phyloP scores from a whole-genome alignment of 2,329 filamentous ascomycete genomes.

The Diaporthe amygdali region DNA sequence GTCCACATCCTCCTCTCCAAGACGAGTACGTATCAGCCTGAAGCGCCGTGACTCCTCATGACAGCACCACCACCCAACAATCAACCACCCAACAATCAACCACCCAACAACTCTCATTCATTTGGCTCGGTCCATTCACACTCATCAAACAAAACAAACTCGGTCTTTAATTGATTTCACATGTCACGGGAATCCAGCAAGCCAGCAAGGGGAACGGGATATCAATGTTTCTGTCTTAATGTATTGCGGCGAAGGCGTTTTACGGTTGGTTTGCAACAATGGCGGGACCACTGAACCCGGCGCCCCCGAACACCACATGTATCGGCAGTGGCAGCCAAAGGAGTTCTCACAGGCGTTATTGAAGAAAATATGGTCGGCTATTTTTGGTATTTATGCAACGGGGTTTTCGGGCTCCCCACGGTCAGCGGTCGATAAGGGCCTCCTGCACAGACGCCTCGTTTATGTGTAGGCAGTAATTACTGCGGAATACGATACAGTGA shows the following conservation, averaged over 20 bases:
- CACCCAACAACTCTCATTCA: background rate
- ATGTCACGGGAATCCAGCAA: background rate
- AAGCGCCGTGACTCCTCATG: conserved; percentile 10
- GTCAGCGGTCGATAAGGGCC: background rate
- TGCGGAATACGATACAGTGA: conserved; percentile 2
- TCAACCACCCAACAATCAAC: background rate
- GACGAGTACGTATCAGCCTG: conserved; percentile 7
- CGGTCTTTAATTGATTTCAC: background rate
- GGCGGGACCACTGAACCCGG: background rate
- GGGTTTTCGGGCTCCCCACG: background rate
- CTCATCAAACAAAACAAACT: background rate
- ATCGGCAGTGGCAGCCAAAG: background rate
- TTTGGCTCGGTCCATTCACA: background rate
- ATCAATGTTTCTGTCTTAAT: background rate
- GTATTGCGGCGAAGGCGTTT: conserved; percentile 7
- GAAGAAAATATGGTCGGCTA: background rate
- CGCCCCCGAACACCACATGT: background rate
- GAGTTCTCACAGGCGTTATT: background rate
- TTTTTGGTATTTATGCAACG: background rate
- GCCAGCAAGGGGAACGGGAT: background rate
- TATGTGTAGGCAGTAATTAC: background rate
- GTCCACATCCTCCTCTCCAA: background rate
- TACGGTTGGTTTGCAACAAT: background rate
- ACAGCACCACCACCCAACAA: background rate
- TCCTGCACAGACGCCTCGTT: background rate